Percentiles rank a stretch among this genome's conserved stretches.
These are phyloP conservation scores for Closterium sp. DNA, from an alignment of 139 green algal species.

Conservation along the genomic window DNA sequence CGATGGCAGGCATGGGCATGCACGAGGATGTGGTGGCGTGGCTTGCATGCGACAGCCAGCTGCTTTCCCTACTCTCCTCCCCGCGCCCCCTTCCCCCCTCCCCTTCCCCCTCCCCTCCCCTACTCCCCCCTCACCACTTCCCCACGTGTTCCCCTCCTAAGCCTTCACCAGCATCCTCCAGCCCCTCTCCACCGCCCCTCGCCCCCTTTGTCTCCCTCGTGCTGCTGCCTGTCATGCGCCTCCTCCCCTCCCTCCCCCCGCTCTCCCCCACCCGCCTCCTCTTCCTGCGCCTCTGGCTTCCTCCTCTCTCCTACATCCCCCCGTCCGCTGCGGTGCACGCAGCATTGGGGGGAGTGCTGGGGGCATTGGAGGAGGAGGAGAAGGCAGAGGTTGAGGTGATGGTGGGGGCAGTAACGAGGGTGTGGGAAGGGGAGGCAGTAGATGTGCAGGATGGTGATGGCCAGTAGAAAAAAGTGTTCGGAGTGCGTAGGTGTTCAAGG, in stretches of 20 bases:
- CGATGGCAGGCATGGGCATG: neutral
- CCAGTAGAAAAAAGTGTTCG: too few relatives aligned
- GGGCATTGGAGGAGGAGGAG: neutral
- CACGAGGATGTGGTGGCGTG: neutral
- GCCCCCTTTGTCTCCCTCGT: neutral
- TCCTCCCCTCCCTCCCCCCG: neutral
- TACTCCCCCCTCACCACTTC: neutral
- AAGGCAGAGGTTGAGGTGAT: neutral
- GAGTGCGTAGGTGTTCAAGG: too few relatives aligned
- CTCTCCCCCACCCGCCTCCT: neutral
- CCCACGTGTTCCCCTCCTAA: neutral
- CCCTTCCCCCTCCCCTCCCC: neutral
- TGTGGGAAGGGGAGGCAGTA: neutral
- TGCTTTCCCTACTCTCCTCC: neutral
- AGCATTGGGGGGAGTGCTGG: neutral
- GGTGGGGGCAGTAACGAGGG: neutral
- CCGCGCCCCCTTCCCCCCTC: neutral
- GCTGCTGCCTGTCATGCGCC: neutral
- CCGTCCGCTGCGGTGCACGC: neutral
- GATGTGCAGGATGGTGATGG: neutral
- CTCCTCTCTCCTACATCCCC: neutral
- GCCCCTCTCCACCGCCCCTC: neutral
- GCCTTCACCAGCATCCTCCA: neutral
- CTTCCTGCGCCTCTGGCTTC: neutral
- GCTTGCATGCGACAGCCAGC: neutral